Percentiles rank a stretch among this genome's conserved stretches.
phyloP scores from a whole-genome alignment of 2,329 filamentous ascomycete genomes.

The Fusarium miscanthi region DNA sequence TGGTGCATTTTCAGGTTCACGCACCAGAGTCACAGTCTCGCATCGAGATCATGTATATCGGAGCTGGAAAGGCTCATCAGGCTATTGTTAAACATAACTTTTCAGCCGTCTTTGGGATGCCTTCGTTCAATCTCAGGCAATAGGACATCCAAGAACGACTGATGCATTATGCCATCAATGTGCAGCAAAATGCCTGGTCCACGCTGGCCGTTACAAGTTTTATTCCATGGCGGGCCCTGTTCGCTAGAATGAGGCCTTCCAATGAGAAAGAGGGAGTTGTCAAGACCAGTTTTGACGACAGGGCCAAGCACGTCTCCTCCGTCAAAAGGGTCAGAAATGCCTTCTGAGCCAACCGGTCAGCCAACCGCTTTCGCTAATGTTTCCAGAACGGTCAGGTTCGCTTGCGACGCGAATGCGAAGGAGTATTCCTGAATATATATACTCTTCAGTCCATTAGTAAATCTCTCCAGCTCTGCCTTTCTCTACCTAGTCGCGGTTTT shows the following conservation, averaged over 20 bases:
- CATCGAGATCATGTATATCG: too few species aligned
- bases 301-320: background rate
- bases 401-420: background rate
- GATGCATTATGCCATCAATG: background rate
- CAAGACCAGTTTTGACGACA: background rate
- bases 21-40: background rate
- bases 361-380: background rate
- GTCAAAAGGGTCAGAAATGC: background rate
- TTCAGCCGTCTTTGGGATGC: background rate
- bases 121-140: background rate
- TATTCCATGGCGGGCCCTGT: background rate
- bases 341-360: too few species aligned
- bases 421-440: background rate
- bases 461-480: too few species aligned
- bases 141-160: background rate
- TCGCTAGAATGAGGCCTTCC: background rate
- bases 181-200: background rate
- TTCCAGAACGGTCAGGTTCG: background rate
- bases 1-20: too few species aligned
- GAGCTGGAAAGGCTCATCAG: background rate
- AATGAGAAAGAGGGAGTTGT: background rate
- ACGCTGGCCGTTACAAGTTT: background rate
- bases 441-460: too few species aligned
- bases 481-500: too few species aligned
- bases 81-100: accelerated